phyloP scores from a whole-genome alignment of 345 rosid genomes.

The Acer campestre region DNA sequence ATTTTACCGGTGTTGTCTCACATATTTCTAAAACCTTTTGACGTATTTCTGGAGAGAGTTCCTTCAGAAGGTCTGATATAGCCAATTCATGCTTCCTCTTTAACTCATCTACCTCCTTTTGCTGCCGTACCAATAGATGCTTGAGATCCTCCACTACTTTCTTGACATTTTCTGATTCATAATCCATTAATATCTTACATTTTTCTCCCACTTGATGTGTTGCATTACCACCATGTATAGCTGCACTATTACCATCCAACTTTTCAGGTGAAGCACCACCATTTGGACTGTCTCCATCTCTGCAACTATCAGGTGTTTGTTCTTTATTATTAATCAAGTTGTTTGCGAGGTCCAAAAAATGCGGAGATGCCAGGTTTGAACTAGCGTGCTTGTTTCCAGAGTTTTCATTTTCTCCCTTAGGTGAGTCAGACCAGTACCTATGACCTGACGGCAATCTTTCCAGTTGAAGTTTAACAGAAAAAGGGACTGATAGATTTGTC shows the following conservation, averaged over 20 bases:
- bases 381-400: constrained; percentile 41
- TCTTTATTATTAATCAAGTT: constrained; percentile 26
- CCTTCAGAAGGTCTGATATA: constrained; percentile 59
- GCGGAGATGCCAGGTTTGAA: constrained; percentile 28
- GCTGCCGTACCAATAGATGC: constrained; percentile 58
- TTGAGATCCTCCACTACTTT: constrained; percentile 54
- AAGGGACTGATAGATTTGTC: constrained; percentile 26
- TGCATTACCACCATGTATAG: constrained; percentile 19
- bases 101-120: constrained; percentile 68
- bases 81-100: constrained; percentile 56
- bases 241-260: constrained; percentile 14
- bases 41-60: constrained; percentile 53
- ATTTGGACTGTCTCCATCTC: constrained; percentile 23
- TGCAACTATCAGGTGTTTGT: constrained; percentile 16
- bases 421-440: constrained; percentile 82
- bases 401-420: constrained; percentile 44
- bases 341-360: constrained; percentile 8
- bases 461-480: constrained; percentile 46
- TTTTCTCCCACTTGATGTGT: constrained; percentile 8
- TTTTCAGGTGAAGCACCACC: constrained; percentile 20
- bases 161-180: constrained; percentile 37
- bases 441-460: constrained; percentile 88
- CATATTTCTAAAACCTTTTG: constrained; percentile 48
- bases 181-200: background rate
- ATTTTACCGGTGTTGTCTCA: background rate